Evolutionary conservation across 164 flowering plant species (phyloP), one percentile per base, ranked within the genome.

Genomic region (Vitis amurensis): DNA sequence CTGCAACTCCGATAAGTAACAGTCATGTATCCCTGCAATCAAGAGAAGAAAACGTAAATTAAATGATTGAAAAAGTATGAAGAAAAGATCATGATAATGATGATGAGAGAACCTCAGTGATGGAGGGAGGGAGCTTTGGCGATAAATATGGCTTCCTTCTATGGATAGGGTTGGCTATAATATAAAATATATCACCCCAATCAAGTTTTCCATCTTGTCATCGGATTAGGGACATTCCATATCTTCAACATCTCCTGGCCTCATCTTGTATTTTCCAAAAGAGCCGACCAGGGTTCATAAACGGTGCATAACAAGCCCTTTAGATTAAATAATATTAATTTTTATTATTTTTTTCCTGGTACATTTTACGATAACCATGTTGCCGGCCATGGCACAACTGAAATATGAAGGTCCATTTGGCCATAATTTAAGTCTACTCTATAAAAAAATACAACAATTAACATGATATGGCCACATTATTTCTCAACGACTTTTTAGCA

Each of bases 211-310:
- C 77, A 10, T 62, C 75, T 1, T 67, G 61, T 1, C 74, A 51
- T 10, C 71, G 15, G 1, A 73, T 64, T 10, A 66, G 27, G 19
- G 71, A 61, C 23, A 69, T 67, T 12, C 89, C 87, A 64, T 74
- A 85, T 0, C 89, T 68, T 85, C 81, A 63, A 74, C n/a, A 2
- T 78, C 84, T 4, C 69, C 82, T 14, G 70, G 57, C 27, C 70
- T 74, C 50, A 65, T 55, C 50, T 47, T 14, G 70, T 60, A 84
- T 50, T 73, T 82, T 23, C 27, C 27, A 23, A 23, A 23, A 23
- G 27, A 23, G 27, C 27, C 27, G 27, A 23, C 27, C 27, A 23
- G 27, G 27, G 27, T 23, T 23, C 27, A 23, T 23, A 23, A 23
- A 23, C 27, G 0, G 27, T 23, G 27, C 27, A 23, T 23, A 23